Evolutionary conservation across 164 flowering plant species (phyloP).

Genomic region (Piper longum): DNA sequence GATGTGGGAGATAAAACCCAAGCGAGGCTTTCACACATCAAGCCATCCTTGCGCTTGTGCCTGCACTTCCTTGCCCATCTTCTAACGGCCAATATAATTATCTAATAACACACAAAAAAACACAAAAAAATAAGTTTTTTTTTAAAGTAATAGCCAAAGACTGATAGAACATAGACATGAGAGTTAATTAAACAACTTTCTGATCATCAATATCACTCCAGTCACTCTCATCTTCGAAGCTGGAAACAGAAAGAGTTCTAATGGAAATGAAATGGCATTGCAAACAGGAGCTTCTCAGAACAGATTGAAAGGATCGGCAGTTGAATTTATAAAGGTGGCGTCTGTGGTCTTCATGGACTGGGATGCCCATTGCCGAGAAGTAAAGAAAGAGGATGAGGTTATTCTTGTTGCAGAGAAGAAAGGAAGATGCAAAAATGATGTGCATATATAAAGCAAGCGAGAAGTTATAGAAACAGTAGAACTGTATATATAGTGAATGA

Average conservation of each 20-base stretch:
- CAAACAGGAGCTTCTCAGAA: conserved; percentile 33
- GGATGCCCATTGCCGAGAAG: background rate
- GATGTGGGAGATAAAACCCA: conserved; percentile 32
- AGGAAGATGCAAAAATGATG: background rate
- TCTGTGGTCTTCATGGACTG: conserved; percentile 1
- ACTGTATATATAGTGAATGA: background rate
- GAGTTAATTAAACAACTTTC: conserved; percentile 1
- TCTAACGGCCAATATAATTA: conserved; percentile 38
- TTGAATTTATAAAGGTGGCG: background rate
- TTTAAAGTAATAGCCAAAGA: background rate
- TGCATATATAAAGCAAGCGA: background rate
- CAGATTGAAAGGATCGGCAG: conserved; percentile 24
- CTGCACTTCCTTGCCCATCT: conserved; percentile 49
- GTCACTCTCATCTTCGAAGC: conserved; percentile 22
- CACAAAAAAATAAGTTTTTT: background rate
- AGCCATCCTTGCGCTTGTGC: conserved; percentile 24
- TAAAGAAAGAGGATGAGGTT: background rate
- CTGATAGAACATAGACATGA: background rate
- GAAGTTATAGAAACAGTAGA: background rate
- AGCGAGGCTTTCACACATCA: conserved; percentile 21
- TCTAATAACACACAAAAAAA: conserved; percentile 14
- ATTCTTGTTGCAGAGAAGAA: background rate
- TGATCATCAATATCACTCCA: conserved; percentile 32
- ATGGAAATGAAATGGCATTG: conserved; percentile 21
- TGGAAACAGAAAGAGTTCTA: conserved; percentile 13